Percentiles rank a stretch among this genome's conserved stretches.
phyloP scores from a whole-genome alignment of 768 basidiomycete species.

The Trametes cubensis region DNA sequence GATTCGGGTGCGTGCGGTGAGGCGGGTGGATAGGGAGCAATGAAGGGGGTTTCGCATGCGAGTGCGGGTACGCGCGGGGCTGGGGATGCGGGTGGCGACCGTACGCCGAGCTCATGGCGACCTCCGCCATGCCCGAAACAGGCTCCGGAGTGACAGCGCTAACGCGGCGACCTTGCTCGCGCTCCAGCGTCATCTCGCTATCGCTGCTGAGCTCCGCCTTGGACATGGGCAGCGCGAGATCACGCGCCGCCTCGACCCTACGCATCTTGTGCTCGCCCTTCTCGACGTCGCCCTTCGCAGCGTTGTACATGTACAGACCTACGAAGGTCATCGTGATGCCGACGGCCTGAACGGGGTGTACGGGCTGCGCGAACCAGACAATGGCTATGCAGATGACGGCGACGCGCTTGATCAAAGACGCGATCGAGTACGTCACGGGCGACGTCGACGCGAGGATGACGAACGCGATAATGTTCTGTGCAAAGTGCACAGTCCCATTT shows the following conservation, averaged over 20 bases:
- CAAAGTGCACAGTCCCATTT: constrained; percentile 96
- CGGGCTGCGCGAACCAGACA: constrained; percentile 89
- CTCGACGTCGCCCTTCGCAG: constrained; percentile 89
- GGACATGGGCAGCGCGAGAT: constrained; percentile 69
- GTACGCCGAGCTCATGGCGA: constrained; percentile 25
- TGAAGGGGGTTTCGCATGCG: neutral
- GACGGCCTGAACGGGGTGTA: constrained; percentile 81
- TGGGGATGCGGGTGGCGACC: constrained; percentile 25
- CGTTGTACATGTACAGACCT: constrained; percentile 96
- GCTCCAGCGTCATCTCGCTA: constrained; percentile 36
- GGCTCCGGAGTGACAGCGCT: constrained; percentile 16
- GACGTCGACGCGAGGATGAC: constrained; percentile 94
- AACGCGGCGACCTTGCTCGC: neutral
- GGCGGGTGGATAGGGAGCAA: constrained; percentile 5
- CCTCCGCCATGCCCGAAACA: constrained; percentile 16
- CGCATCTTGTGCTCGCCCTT: constrained; percentile 89
- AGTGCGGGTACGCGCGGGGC: constrained; percentile 3
- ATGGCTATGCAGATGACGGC: constrained; percentile 98
- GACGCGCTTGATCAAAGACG: constrained; percentile 96
- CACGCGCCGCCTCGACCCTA: constrained; percentile 70
- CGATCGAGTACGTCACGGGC: constrained; percentile 98
- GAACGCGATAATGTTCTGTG: constrained; percentile 97
- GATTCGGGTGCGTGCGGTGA: constrained; percentile 27
- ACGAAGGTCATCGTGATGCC: constrained; percentile 91
- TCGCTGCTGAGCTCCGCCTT: constrained; percentile 60